Conservation (phyloP, 208 protist species). For the Leishmania major region DNA sequence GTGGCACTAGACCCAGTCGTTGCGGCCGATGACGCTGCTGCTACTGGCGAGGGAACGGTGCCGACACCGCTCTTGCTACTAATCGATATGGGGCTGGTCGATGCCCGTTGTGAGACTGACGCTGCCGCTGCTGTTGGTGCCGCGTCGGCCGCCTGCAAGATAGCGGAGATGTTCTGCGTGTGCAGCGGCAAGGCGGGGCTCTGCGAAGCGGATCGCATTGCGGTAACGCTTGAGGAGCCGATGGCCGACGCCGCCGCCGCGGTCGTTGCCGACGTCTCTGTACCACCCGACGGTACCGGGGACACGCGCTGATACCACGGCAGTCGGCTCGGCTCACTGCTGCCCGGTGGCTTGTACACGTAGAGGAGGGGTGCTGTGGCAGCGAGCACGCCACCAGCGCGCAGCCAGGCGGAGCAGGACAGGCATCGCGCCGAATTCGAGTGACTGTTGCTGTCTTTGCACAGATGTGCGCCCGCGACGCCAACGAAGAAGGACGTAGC, state of each 20-base stretch:
- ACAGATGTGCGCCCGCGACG: background rate
- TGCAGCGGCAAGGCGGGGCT: conserved; percentile 7
- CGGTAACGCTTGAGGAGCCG: background rate
- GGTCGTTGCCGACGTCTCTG: background rate
- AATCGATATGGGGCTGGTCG: background rate
- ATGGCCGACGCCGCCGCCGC: background rate
- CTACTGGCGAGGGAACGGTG: background rate
- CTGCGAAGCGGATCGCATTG: background rate
- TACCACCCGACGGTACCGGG: background rate
- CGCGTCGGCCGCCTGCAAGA: conserved; percentile 3
- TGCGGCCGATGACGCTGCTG: background rate
- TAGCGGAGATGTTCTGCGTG: conserved; percentile 15
- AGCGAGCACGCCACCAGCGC: background rate
- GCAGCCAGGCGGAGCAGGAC: background rate
- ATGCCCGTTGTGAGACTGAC: background rate
- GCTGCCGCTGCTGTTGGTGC: background rate
- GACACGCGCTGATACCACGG: conserved; percentile 54
- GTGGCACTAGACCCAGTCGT: background rate
- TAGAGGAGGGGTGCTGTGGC: conserved; percentile 17
- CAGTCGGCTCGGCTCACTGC: conserved; percentile 38
- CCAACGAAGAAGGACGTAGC: background rate
- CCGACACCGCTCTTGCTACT: conserved; percentile 9
- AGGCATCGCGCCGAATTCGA: background rate
- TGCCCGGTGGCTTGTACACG: conserved; percentile 67
- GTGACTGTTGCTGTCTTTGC: background rate